These are phyloP conservation scores for Macroventuria anomochaeta DNA, from an alignment of 2,329 filamentous ascomycete species.

Conservation along the genomic window DNA sequence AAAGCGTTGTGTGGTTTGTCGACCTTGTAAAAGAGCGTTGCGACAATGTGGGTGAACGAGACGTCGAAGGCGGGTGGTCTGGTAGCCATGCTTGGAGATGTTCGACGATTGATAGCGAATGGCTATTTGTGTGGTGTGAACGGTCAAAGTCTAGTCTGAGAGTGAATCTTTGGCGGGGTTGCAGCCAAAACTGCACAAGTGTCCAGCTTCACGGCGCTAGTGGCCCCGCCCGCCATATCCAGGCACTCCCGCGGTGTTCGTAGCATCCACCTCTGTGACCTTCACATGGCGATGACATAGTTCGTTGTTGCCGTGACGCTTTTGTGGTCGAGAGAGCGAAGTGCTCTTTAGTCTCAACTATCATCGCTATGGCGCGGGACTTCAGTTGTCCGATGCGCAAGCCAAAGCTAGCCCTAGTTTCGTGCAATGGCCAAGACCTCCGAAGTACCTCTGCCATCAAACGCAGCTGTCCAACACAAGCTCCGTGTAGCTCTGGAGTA, in stretches of 20 bases:
- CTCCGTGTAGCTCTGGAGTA: not conserved
- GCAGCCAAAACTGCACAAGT: conserved; percentile 12
- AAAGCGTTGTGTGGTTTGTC: conserved; percentile 48
- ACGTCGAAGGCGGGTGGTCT: conserved; percentile 29
- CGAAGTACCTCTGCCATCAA: not conserved
- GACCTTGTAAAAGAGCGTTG: conserved; percentile 49
- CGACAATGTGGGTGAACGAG: conserved; percentile 37
- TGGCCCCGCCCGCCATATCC: conserved; percentile 2
- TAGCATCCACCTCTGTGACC: not conserved
- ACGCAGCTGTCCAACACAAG: conserved; percentile 1
- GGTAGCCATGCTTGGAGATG: conserved; percentile 20
- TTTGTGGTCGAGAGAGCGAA: conserved; percentile 11
- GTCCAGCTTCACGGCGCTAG: conserved; percentile 13
- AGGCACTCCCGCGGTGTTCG: conserved; percentile 15
- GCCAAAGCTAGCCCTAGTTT: conserved; percentile 7
- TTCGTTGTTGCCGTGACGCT: conserved; percentile 1
- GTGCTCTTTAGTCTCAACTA: not conserved
- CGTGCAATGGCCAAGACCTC: conserved; percentile 3
- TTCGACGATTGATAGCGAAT: not conserved
- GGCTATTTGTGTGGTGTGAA: not conserved
- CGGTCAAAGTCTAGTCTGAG: not conserved
- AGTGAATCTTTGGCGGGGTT: conserved; percentile 10
- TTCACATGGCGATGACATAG: not conserved
- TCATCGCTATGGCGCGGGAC: conserved; percentile 2
- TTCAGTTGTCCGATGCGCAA: not conserved